Conservation (phyloP, 768 basidiomycete species). For the Gelatoporia subvermispora region DNA sequence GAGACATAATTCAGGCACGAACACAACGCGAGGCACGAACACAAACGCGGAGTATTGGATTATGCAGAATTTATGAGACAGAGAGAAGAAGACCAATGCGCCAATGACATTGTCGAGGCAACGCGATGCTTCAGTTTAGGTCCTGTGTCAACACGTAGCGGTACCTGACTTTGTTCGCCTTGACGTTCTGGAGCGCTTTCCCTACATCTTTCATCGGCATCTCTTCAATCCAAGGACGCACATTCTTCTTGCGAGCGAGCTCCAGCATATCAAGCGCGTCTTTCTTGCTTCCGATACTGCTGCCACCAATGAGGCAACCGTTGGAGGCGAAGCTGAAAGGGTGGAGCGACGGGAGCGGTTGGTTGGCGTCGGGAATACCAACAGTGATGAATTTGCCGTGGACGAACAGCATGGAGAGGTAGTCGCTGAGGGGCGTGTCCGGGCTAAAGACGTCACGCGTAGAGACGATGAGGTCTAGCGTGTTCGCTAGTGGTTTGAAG, state of each 20-base stretch:
- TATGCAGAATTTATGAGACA: too few relatives aligned
- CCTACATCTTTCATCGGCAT: slow-evolving; percentile 41
- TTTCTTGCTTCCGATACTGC: slow-evolving; percentile 48
- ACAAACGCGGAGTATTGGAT: too few relatives aligned
- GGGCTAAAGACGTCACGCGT: slow-evolving; percentile 19
- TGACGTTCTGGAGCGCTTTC: slow-evolving; percentile 42
- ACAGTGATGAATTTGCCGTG: slow-evolving; percentile 51
- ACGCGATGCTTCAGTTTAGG: background rate
- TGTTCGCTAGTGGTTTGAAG: slow-evolving; percentile 29
- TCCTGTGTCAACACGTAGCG: slow-evolving; percentile 40
- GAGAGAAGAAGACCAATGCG: too few relatives aligned
- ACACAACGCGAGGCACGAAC: too few relatives aligned
- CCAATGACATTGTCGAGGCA: background rate
- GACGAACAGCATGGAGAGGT: slow-evolving; percentile 40
- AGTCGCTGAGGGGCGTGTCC: slow-evolving; percentile 21
- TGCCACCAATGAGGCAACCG: slow-evolving; percentile 15
- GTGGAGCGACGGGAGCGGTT: slow-evolving; percentile 23
- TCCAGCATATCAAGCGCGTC: slow-evolving; percentile 52
- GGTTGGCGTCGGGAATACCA: slow-evolving; percentile 45
- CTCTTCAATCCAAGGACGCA: slow-evolving; percentile 38
- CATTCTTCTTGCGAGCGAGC: slow-evolving; percentile 46
- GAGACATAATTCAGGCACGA: too few relatives aligned
- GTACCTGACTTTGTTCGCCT: slow-evolving; percentile 44
- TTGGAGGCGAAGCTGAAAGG: slow-evolving; percentile 26
- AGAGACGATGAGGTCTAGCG: slow-evolving; percentile 48